A percentile compares a stretch with the other conserved stretches of the same genome.
phyloP scores from a whole-genome alignment of 805 yeast genomes.

The Candida morakotiae region DNA sequence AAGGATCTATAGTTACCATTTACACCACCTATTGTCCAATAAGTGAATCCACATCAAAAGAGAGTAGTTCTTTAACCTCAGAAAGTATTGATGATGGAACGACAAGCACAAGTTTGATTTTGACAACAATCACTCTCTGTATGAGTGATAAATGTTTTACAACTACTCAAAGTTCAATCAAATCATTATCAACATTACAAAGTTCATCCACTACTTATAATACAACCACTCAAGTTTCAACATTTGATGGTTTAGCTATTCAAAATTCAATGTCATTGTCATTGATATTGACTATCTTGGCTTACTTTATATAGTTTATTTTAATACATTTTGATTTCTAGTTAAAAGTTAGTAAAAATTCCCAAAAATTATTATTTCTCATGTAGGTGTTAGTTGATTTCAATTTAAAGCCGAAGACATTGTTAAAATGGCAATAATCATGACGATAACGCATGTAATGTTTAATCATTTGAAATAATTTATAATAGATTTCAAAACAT shows the following conservation, averaged over 20 bases:
- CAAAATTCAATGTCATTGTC: slow-evolving; percentile 19
- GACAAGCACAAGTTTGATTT: not conserved
- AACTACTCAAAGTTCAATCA: not conserved
- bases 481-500: not conserved
- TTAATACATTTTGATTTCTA: not conserved
- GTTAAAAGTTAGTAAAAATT: slow-evolving; percentile 1
- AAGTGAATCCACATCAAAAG: not conserved
- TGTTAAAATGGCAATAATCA: slow-evolving; percentile 32
- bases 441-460: slow-evolving; percentile 46
- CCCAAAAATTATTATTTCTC: slow-evolving; percentile 16
- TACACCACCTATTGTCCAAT: not conserved
- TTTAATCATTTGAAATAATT: slow-evolving; percentile 19
- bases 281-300: slow-evolving; percentile 27
- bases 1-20: not conserved
- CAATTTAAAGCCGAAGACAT: slow-evolving; percentile 34
- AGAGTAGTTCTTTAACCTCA: not conserved
- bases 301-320: slow-evolving; percentile 16
- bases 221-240: not conserved
- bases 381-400: slow-evolving; percentile 45
- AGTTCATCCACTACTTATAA: not conserved
- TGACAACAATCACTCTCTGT: slow-evolving; percentile 1
- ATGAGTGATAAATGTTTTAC: not conserved
- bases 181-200: not conserved
- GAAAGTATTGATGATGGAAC: not conserved
- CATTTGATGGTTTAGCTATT: not conserved